phyloP scores from a whole-genome alignment of 257 asterid genomes.

The Forsythia suspensa region DNA sequence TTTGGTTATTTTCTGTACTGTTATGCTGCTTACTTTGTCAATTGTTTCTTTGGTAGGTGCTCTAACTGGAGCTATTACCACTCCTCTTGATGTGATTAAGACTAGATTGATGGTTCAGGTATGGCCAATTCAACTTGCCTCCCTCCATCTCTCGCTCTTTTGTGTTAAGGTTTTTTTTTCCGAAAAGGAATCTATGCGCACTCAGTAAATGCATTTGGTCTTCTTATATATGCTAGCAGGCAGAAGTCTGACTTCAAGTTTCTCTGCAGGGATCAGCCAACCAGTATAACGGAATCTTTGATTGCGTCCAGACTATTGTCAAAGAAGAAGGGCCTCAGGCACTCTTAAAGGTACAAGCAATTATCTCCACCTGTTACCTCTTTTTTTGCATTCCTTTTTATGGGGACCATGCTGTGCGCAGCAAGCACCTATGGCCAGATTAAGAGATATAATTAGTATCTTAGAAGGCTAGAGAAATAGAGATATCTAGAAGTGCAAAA shows the following conservation, averaged over 20 bases:
- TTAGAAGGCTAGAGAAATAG: not conserved
- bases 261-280: slow-evolving; percentile 74
- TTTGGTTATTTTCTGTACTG: not conserved
- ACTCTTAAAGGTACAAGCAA: slow-evolving; percentile 62
- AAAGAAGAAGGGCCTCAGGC: slow-evolving; percentile 85
- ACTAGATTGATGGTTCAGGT: slow-evolving; percentile 98
- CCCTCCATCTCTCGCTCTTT: not conserved
- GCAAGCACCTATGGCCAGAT: not conserved
- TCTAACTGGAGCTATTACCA: slow-evolving; percentile 92
- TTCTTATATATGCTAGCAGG: slow-evolving; percentile 14
- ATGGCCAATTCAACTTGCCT: slow-evolving; percentile 20
- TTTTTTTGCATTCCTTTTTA: too few species aligned
- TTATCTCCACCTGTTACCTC: not conserved
- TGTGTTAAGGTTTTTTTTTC: not conserved
- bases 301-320: slow-evolving; percentile 80
- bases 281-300: slow-evolving; percentile 74
- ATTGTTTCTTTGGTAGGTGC: slow-evolving; percentile 53
- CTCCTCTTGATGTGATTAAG: slow-evolving; percentile 97
- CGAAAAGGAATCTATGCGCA: not conserved
- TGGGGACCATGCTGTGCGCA: not conserved
- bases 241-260: slow-evolving; percentile 22
- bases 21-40: not conserved
- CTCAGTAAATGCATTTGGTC: not conserved
- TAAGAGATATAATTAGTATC: not conserved
- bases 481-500: not conserved